Percentiles rank a stretch among this genome's conserved stretches.
phyloP scores from a whole-genome alignment of 495 filamentous ascomycete genomes.

The Penicillium salamii region DNA sequence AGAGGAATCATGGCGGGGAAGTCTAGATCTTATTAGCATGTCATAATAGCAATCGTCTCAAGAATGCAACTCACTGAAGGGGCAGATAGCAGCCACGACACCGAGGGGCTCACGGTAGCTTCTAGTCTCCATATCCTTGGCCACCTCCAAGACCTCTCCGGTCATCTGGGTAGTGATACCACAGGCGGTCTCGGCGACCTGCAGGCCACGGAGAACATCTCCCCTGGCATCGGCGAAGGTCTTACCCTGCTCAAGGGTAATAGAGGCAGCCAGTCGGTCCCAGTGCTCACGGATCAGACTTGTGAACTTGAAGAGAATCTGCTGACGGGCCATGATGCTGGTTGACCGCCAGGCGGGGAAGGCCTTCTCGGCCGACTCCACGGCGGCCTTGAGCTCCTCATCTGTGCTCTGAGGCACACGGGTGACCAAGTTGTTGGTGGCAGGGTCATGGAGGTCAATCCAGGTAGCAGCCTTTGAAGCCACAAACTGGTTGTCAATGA shows the following conservation, averaged over 20 bases:
- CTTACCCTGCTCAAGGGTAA: constrained; percentile 98
- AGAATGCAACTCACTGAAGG: constrained; percentile 74
- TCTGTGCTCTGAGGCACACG: constrained; percentile 95
- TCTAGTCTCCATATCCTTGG: constrained; percentile 98
- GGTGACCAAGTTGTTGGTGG: constrained; percentile 96
- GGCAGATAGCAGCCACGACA: constrained; percentile 95
- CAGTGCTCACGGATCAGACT: constrained; percentile 87
- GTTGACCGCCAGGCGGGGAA: constrained; percentile 85
- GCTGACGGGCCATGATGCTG: constrained; percentile 80
- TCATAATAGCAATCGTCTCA: not conserved
- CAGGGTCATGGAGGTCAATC: constrained; percentile 93
- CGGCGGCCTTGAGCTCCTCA: constrained; percentile 83
- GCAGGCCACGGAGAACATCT: constrained; percentile 90
- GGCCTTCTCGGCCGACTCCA: constrained; percentile 82
- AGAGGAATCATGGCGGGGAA: constrained; percentile 99
- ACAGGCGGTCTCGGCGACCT: constrained; percentile 96
- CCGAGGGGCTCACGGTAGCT: constrained; percentile 91
- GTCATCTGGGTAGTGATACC: constrained; percentile 91
- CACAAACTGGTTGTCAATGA: constrained; percentile 87
- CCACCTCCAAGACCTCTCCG: constrained; percentile 92
- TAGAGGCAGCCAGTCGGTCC: constrained; percentile 92
- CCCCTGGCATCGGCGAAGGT: constrained; percentile 94
- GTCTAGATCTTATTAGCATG: constrained; percentile 50
- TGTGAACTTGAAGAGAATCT: constrained; percentile 97
- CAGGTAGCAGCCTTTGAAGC: constrained; percentile 70